Evolutionary conservation across 2,329 filamentous ascomycete genomes (phyloP).

Genomic region (Pestalotiopsis sp.): DNA sequence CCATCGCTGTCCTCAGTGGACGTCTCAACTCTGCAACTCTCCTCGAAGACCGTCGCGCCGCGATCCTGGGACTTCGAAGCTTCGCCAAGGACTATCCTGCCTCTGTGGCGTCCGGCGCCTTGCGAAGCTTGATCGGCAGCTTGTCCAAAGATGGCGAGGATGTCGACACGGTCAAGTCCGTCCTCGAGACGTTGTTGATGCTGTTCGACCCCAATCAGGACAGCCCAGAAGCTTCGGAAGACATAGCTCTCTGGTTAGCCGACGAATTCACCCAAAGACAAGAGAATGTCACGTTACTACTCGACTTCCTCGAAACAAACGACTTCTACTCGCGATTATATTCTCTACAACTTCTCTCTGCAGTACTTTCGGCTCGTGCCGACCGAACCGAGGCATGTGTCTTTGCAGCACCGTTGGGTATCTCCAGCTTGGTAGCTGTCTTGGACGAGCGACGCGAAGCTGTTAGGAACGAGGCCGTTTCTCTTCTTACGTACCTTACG

Average conservation of each 20-base stretch:
- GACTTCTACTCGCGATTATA: conserved; percentile 94
- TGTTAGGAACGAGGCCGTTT: conserved; percentile 82
- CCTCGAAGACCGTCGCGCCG: conserved; percentile 90
- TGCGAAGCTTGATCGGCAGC: conserved; percentile 84
- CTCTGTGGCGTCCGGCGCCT: conserved; percentile 90
- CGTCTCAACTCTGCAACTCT: conserved; percentile 88
- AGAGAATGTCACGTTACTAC: conserved; percentile 90
- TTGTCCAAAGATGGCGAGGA: conserved; percentile 88
- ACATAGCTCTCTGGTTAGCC: conserved; percentile 93
- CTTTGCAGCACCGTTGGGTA: conserved; percentile 83
- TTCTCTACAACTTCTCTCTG: conserved; percentile 83
- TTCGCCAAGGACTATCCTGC: conserved; percentile 97
- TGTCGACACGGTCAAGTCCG: conserved; percentile 93
- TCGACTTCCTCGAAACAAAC: conserved; percentile 83
- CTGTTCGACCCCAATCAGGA: conserved; percentile 74
- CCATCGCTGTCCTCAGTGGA: conserved; percentile 86
- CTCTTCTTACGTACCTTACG: conserved; percentile 86
- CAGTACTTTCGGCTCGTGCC: conserved; percentile 82
- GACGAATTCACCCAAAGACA: conserved; percentile 98
- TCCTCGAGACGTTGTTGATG: conserved; percentile 93
- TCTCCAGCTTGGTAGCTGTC: conserved; percentile 80
- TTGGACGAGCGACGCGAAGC: conserved; percentile 87
- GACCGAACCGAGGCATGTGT: conserved; percentile 95
- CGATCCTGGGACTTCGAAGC: conserved; percentile 89
- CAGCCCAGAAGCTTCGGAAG: conserved; percentile 91